Percentiles rank a stretch among this genome's conserved stretches.
Evolutionary conservation across 192 early-diverging fungal species (phyloP).

Genomic region (Diversispora epigaea): DNA sequence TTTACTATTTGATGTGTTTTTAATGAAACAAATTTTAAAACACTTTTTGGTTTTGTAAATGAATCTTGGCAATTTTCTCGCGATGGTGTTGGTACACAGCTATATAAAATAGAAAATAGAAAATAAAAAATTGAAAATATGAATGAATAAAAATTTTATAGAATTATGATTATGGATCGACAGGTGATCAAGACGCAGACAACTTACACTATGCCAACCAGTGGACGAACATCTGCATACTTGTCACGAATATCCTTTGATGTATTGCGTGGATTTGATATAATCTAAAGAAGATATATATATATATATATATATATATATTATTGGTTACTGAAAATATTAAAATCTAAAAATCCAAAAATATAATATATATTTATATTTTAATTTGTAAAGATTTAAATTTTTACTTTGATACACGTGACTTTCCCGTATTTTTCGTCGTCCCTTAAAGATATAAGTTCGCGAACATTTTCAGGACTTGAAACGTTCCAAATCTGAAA

Average conservation of each 20-base stretch:
- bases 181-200: background rate
- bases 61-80: conserved; percentile 19
- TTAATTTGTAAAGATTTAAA: background rate
- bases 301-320: background rate
- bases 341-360: background rate
- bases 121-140: background rate
- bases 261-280: conserved; percentile 37
- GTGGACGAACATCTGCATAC: conserved; percentile 45
- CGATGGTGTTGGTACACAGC: background rate
- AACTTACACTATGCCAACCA: conserved; percentile 52
- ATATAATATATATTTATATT: background rate
- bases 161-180: background rate
- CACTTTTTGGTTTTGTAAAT: conserved; percentile 27
- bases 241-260: conserved; percentile 35
- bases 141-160: background rate
- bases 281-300: conserved; percentile 22
- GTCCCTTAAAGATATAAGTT: conserved; percentile 62
- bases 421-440: conserved; percentile 47
- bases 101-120: background rate
- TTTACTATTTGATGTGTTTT: conserved; percentile 50
- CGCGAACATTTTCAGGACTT: conserved; percentile 63
- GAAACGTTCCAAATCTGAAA: conserved; percentile 80
- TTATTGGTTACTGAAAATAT: background rate
- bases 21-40: conserved; percentile 60
- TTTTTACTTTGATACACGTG: conserved; percentile 50